A percentile compares a stretch with the other conserved stretches of the same genome.
These are phyloP conservation scores for Rhizopus delemar DNA, from an alignment of 371 early-diverging fungal genomes.

Conservation along the genomic window DNA sequence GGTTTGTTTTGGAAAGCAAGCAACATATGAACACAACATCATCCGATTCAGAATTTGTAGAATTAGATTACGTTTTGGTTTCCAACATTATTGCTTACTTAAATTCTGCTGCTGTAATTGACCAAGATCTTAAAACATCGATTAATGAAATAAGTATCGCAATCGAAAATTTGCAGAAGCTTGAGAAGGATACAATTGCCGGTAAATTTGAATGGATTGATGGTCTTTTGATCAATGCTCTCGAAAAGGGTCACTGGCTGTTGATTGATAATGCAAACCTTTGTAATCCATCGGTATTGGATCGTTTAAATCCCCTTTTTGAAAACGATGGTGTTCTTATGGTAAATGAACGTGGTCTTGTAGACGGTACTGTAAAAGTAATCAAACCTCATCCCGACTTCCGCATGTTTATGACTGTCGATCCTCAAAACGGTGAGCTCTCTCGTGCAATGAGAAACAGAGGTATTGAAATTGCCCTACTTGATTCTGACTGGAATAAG, in stretches of 20 bases:
- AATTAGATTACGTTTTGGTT: conserved; percentile 41
- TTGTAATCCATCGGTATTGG: conserved; percentile 93
- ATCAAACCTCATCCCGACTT: conserved; percentile 95
- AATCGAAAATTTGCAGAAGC: conserved; percentile 37
- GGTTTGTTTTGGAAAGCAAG: conserved; percentile 43
- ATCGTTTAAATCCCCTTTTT: conserved; percentile 91
- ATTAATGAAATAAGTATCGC: conserved; percentile 17
- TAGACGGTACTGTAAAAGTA: conserved; percentile 78
- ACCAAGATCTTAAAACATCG: conserved; percentile 18
- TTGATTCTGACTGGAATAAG: conserved; percentile 55
- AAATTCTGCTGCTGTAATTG: conserved; percentile 24
- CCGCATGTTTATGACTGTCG: conserved; percentile 98
- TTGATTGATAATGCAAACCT: conserved; percentile 98
- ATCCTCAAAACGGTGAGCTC: conserved; percentile 91
- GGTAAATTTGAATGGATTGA: conserved; percentile 97
- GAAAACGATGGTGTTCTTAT: conserved; percentile 89
- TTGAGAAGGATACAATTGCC: conserved; percentile 61
- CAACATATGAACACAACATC: conserved; percentile 28
- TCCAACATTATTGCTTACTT: conserved; percentile 36
- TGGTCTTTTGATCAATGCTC: conserved; percentile 92
- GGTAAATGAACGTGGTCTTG: conserved; percentile 90
- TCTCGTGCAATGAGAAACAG: conserved; percentile 98
- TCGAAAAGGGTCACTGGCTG: conserved; percentile 96
- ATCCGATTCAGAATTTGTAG: conserved; percentile 18
- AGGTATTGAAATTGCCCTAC: conserved; percentile 83